Evolutionary conservation across 139 green algal species (phyloP).

Genomic region (Chlamydomonas applanata): DNA sequence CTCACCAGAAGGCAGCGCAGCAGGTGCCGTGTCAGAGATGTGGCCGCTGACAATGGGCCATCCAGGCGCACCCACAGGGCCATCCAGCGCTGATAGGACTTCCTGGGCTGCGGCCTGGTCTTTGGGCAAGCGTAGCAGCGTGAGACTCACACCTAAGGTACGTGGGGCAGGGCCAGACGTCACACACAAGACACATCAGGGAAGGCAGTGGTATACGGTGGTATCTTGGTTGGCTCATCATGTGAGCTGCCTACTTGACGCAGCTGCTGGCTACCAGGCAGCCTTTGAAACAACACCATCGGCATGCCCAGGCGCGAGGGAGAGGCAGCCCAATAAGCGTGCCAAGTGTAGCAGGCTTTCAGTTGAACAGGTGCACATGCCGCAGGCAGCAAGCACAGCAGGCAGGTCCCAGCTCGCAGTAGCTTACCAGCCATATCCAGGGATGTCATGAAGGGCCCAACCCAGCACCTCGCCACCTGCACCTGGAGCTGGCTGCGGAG

Average conservation of each 20-base stretch:
- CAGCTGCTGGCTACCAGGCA: no score
- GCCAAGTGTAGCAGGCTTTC: no score
- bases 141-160: constrained; percentile 28
- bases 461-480: constrained; percentile 48
- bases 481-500: constrained; percentile 10
- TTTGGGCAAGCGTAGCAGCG: constrained; percentile 27
- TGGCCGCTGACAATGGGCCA: constrained; percentile 18
- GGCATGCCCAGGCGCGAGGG: no score
- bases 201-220: no score
- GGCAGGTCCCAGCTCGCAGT: no score
- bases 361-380: no score
- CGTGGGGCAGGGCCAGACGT: not conserved
- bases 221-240: no score
- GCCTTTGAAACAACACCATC: no score
- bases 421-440: constrained; percentile 73
- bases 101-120: constrained; percentile 1
- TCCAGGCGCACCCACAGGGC: constrained; percentile 31
- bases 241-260: no score
- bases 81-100: constrained; percentile 58
- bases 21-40: constrained; percentile 7
- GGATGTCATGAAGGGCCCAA: constrained; percentile 75
- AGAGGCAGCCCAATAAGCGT: no score
- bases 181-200: constrained; percentile 31
- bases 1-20: not conserved
- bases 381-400: no score